A percentile compares a stretch with the other conserved stretches of the same genome.
phyloP scores from a whole-genome alignment of 257 asterid genomes.

The Solanum raphanifolium region DNA sequence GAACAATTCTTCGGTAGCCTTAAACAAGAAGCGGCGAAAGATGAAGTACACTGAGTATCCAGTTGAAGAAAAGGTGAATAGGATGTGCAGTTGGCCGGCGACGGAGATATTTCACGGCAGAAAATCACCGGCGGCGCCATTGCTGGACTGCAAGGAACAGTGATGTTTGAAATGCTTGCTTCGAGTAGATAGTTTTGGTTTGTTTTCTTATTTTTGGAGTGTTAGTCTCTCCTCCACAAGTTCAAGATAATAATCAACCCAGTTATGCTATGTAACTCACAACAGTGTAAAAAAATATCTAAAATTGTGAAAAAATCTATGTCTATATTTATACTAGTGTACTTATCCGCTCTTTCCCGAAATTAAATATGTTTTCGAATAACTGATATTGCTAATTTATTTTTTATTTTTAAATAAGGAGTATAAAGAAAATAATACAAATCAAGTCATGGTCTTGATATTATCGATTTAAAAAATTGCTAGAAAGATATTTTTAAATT shows the following conservation, averaged over 20 bases:
- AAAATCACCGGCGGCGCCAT: neutral
- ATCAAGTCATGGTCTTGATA: neutral
- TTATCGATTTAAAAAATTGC: neutral
- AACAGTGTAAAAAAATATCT: neutral
- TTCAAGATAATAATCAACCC: neutral
- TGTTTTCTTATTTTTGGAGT: neutral
- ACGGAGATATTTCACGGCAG: neutral
- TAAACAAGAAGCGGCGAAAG: neutral
- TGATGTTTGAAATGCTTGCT: neutral
- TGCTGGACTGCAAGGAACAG: neutral
- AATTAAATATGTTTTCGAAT: neutral
- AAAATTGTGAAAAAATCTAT: neutral
- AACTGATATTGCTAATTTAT: neutral
- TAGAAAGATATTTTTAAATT: too few species aligned
- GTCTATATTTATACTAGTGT: too few species aligned
- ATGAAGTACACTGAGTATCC: neutral
- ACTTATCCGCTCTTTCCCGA: too few species aligned
- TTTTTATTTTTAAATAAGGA: neutral
- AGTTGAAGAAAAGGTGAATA: neutral
- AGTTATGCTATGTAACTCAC: neutral
- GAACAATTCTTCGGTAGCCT: neutral
- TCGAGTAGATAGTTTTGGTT: neutral
- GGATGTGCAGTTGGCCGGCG: constrained; percentile 1
- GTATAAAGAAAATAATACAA: neutral
- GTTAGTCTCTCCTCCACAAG: constrained; percentile 2